Percentiles rank a stretch among this genome's conserved stretches.
phyloP scores from a whole-genome alignment of 306 rosid genomes.

The Abrus pulchellus region DNA sequence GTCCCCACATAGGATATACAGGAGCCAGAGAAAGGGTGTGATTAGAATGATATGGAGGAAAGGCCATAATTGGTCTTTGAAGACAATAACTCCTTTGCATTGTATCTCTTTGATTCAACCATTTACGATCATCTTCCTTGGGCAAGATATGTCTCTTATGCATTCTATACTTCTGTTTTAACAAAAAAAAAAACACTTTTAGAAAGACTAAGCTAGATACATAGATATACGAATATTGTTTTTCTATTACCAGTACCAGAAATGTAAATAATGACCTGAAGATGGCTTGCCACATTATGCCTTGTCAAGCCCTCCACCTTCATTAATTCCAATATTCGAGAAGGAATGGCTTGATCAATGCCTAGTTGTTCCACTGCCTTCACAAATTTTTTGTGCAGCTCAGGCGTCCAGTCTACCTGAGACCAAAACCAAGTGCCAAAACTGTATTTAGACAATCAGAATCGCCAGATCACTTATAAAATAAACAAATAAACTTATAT shows the following conservation, averaged over 20 bases:
- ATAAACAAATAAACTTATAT: neutral
- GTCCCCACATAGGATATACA: conserved; percentile 81
- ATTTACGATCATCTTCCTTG: conserved; percentile 75
- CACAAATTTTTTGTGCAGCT: conserved; percentile 90
- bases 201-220: neutral
- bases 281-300: conserved; percentile 98
- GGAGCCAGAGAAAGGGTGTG: conserved; percentile 63
- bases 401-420: conserved; percentile 97
- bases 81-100: conserved; percentile 65
- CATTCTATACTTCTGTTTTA: conserved; percentile 86
- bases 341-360: conserved; percentile 96
- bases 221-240: neutral
- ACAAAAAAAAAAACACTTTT: conserved; percentile 6
- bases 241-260: conserved; percentile 2
- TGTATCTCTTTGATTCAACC: conserved; percentile 65
- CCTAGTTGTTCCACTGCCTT: conserved; percentile 94
- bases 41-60: conserved; percentile 76
- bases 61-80: conserved; percentile 82
- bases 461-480: neutral
- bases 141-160: conserved; percentile 88
- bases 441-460: conserved; percentile 42
- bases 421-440: conserved; percentile 45
- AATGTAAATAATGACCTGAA: conserved; percentile 69
- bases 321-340: conserved; percentile 90
- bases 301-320: conserved; percentile 91